Evolutionary conservation across 208 protist genomes (phyloP), one percentile per base, ranked within the genome.

Genomic region (Trypanosoma cruzi): DNA sequence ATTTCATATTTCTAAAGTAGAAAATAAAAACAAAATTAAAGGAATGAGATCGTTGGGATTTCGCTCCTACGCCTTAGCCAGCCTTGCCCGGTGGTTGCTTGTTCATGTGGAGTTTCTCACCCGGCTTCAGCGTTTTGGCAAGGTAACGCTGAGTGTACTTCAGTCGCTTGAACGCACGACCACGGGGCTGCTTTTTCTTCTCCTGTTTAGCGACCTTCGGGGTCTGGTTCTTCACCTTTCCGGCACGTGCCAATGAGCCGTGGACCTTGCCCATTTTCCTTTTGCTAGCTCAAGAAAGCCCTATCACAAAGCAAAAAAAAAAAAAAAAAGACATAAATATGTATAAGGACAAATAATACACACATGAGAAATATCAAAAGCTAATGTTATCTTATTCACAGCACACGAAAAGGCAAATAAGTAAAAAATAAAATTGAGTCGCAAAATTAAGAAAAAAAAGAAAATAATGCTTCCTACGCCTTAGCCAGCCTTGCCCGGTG

Each of bases 171-270:
- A 99, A 98, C 40, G 96, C 96, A 75, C 98, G 97, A 70, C 98
- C 97, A 68, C 90, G 89, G 49, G 92, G 84, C 76, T 91, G 82
- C 89, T 98, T 98, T 68, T 93, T 86, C 92, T 98, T 98, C 81
- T 99, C 97, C 80, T 92, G 72, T 72, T 97, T 96, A 73, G 81
- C 81, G 53, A 99, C 96, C 85, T 99, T 99, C 75, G 98, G 98
- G 73, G 98, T 99, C 90, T 98, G 97, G 84, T 97, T 98, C 81
- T 96, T 95, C 74, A 99, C 98, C 92, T 99, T 99, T 90, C 98
- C 98, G 76, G 98, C 98, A 92, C 98, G 97, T 72, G 97, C 95
- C 65, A 99, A 92, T 70, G 96, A 98, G 75, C 98, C 98, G 97
- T 99, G 98, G 68, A 73, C 68, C 68, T 73, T 73, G 5, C 68